Base-by-base conservation (phyloP, 805 yeast species). In the Groenewaldozyma tartarivorans region DNA sequence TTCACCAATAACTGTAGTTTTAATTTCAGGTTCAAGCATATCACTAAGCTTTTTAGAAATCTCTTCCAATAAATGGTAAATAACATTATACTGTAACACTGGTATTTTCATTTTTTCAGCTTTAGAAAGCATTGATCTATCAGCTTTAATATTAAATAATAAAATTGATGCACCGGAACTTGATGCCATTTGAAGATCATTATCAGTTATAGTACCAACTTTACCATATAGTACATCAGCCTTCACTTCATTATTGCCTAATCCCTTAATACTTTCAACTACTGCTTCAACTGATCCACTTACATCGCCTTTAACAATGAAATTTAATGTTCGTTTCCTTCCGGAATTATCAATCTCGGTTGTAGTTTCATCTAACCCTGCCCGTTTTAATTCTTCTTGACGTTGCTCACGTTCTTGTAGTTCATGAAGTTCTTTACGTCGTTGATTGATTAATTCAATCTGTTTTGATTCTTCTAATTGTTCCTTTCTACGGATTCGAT, bases 201-300 rank as follows among this genome's bases (percentile, higher is more conserved):
- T 64, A 33, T 78, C 85, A 0, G 76, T 74, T 9, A 84, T 81
- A 0, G 75, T 57, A 4, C 97, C 97, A 4, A 88, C 95, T 20
- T 79, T 87, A 29, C 79, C 72, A 34, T 73, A 73, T 3, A 92
- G 60, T 1, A 90, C 77, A n/a, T 68, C 61, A 3, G 87, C 74
- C 45, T 68, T 66, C 4, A 90, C 90, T 54, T 84, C 94, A 1
- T 81, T 83, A 57, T 90, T 88, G 4, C 96, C 96, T n/a, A 92
- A 62, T 9, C 79, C 78, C 44, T 71, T 69, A 36, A 92, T 75
- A 50, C 90, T 77, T 57, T 88, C 96, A 30, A 67, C 71, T 26
- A 92, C 82, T 1, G 98, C 98, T 57, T 92, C 98, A 0, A 84
- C 82, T 0, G 97, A 88, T 0, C 98, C 98, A 50, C 80, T 79